phyloP scores from a whole-genome alignment of 1,284 basidiomycete species.

The Trametes versicolor region DNA sequence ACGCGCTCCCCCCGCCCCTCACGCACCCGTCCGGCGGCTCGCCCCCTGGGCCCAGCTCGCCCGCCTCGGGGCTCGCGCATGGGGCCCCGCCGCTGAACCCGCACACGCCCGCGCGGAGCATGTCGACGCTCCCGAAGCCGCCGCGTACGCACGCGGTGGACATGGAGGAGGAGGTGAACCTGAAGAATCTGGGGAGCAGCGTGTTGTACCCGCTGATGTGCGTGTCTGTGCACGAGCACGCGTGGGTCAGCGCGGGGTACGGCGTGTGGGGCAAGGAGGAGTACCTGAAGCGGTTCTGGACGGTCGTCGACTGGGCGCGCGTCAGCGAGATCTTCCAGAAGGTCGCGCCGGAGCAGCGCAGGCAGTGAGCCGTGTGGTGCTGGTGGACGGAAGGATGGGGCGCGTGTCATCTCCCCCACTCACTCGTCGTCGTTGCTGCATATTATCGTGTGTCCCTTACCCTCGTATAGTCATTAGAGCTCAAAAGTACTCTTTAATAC shows the following conservation, averaged over 20 bases:
- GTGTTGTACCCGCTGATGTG: slow-evolving; percentile 84
- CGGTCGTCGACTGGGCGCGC: slow-evolving; percentile 86
- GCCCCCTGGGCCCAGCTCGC: slow-evolving; percentile 38
- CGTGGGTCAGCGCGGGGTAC: slow-evolving; percentile 89
- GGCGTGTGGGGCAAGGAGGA: slow-evolving; percentile 95
- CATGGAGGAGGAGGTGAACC: background rate
- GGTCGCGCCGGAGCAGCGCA: slow-evolving; percentile 9
- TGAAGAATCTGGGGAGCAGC: slow-evolving; percentile 56
- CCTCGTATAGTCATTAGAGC: slow-evolving; percentile 33
- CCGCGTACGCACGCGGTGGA: background rate
- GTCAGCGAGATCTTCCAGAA: slow-evolving; percentile 53
- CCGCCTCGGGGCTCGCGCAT: slow-evolving; percentile 45
- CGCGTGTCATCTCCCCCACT: background rate
- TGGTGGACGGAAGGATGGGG: background rate
- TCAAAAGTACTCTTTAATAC: slow-evolving; percentile 34
- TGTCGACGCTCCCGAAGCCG: slow-evolving; percentile 28
- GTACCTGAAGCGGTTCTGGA: slow-evolving; percentile 93
- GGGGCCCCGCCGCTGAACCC: slow-evolving; percentile 37
- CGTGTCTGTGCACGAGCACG: slow-evolving; percentile 89
- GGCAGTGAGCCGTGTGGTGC: background rate
- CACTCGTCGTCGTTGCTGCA: slow-evolving; percentile 13
- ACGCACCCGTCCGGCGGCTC: slow-evolving; percentile 15
- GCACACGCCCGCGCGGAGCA: slow-evolving; percentile 41
- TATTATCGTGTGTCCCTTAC: slow-evolving; percentile 22
- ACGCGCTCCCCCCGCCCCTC: slow-evolving; percentile 19